phyloP scores from a whole-genome alignment of 495 filamentous ascomycete species.

The Tuber brumale region DNA sequence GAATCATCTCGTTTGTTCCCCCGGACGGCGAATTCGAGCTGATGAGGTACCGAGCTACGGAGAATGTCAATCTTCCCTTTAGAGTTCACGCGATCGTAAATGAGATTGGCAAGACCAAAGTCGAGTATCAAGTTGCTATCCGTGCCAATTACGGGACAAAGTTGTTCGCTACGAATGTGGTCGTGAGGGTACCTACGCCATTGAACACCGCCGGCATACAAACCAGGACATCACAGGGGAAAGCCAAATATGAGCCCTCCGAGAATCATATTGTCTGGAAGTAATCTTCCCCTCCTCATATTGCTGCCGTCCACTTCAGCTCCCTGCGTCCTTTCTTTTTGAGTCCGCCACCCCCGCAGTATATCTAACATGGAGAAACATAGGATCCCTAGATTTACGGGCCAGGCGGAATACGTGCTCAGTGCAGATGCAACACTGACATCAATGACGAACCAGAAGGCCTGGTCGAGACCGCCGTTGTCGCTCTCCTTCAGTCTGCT shows the following conservation, averaged over 20 bases:
- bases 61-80: constrained; percentile 98
- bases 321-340: not conserved
- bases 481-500: constrained; percentile 85
- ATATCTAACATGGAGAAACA: constrained; percentile 4
- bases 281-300: constrained; percentile 35
- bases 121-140: constrained; percentile 97
- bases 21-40: constrained; percentile 98
- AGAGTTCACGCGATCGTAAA: constrained; percentile 98
- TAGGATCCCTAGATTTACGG: constrained; percentile 82
- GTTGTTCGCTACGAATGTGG: constrained; percentile 96
- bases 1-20: constrained; percentile 96
- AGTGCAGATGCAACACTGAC: constrained; percentile 89
- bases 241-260: constrained; percentile 96
- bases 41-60: constrained; percentile 98
- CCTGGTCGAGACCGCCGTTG: constrained; percentile 90
- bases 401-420: constrained; percentile 89
- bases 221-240: constrained; percentile 89
- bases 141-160: constrained; percentile 94
- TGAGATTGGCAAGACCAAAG: constrained; percentile 93
- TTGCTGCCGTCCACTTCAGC: not conserved
- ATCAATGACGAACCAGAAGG: constrained; percentile 96
- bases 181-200: constrained; percentile 89
- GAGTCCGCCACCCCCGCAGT: not conserved
- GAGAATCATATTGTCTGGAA: constrained; percentile 99
- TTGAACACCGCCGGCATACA: constrained; percentile 92